Conservation (phyloP, 2,329 filamentous ascomycete species). For the Trichoderma sp. region DNA sequence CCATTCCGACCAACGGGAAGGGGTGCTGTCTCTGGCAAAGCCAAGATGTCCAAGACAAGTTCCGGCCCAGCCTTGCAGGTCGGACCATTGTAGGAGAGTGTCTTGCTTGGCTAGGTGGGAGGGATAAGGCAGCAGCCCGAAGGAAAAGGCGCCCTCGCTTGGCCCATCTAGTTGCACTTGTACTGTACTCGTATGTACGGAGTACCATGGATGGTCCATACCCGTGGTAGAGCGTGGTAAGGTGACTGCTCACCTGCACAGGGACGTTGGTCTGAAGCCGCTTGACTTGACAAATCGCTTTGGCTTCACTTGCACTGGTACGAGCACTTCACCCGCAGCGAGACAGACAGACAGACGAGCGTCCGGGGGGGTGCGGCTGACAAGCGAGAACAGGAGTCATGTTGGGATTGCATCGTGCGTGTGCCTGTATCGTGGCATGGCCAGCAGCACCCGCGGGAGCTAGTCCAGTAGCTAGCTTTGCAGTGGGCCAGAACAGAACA, state of each 20-base stretch:
- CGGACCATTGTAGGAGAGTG: not conserved
- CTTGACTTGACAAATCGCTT: conserved; percentile 1
- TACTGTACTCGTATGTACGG: not conserved
- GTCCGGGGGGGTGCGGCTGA: not conserved
- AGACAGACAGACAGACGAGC: not conserved
- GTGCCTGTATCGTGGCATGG: not conserved
- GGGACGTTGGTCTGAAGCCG: conserved; percentile 1
- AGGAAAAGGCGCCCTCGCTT: not conserved
- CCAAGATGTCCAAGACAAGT: not conserved
- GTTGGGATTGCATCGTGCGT: not conserved
- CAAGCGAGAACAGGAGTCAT: conserved; percentile 3
- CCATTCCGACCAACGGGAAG: not conserved
- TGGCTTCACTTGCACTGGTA: not conserved
- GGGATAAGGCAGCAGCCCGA: not conserved
- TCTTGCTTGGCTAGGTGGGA: conserved; percentile 5
- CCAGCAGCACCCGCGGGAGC: not conserved
- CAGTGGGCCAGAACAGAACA: not conserved
- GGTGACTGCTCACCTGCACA: conserved; percentile 18
- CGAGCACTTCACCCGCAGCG: not conserved
- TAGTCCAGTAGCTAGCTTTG: not conserved
- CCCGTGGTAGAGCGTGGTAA: not conserved
- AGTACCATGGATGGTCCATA: not conserved
- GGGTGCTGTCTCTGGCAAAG: not conserved
- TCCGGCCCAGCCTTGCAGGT: not conserved
- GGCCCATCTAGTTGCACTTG: not conserved